phyloP scores from a whole-genome alignment of 1,139 yeast genomes.

The Taphrina wiesneri region DNA sequence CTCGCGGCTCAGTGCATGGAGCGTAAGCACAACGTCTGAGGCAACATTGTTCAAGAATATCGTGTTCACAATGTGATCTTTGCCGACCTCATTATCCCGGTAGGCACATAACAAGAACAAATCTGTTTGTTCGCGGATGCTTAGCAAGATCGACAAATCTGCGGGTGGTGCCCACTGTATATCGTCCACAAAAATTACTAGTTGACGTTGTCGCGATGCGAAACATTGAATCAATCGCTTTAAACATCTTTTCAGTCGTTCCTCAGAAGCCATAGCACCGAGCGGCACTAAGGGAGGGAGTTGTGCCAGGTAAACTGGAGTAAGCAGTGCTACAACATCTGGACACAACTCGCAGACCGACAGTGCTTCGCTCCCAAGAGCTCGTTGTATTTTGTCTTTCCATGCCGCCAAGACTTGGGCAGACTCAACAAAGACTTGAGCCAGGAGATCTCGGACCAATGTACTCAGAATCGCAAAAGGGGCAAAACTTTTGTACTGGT shows the following conservation, averaged over 20 bases:
- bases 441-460: constrained; percentile 13
- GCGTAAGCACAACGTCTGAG: background rate
- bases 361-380: constrained; percentile 16
- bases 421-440: constrained; percentile 23
- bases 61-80: constrained; percentile 22
- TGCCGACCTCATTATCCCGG: constrained; percentile 28
- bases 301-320: background rate
- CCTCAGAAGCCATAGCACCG: constrained; percentile 26
- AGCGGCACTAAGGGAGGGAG: constrained; percentile 28
- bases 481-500: constrained; percentile 30
- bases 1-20: constrained; percentile 6
- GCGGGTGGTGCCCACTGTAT: constrained; percentile 31
- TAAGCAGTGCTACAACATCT: constrained; percentile 15
- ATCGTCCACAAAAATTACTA: constrained; percentile 31
- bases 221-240: constrained; percentile 11
- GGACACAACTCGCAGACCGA: constrained; percentile 25
- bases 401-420: background rate
- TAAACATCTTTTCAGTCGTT: constrained; percentile 21
- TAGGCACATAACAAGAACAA: constrained; percentile 29
- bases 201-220: constrained; percentile 12
- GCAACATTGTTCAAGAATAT: constrained; percentile 4
- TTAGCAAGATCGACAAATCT: constrained; percentile 17
- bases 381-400: background rate
- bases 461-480: constrained; percentile 19
- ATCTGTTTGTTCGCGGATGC: constrained; percentile 18